Base-by-base conservation (phyloP, 441 rosid genomes). In the Arabidopsis lyrata region DNA sequence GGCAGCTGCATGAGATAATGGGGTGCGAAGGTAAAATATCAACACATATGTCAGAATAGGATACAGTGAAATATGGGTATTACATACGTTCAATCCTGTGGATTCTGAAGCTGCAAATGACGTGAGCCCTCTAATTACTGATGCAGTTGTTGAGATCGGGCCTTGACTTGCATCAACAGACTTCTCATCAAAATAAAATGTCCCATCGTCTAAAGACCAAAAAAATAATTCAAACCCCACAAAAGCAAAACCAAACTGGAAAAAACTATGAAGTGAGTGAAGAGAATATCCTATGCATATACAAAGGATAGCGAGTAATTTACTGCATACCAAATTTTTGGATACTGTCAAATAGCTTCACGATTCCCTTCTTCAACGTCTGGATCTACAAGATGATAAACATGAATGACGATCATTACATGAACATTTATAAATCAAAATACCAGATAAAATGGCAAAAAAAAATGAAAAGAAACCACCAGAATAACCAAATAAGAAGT, bases 121-220 rank as follows among this genome's bases (percentile, higher is more conserved):
- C 57, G 84, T 79, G 66, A 95, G 66, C 73, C 99, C 99, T 77
- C 85, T 86, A 63, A 93, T 86, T 80, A 90, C 95, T 74, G 97
- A 88, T 4, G 97, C 83, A 73, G 97, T 87, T 44, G 95, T 83
- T 76, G 96, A 78, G 73, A 95, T 85, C 11, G 93, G 88, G 77
- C 94, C 90, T 63, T 74, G 84, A 74, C 80, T 63, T 44, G 83
- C 83, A 70, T 76, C 83, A 78, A 81, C 83, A 80, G 81, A 58
- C 73, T 86, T 89, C 81, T 89, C 98, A 74, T 90, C 90, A 50
- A 95, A 95, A 85, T 86, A 95, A 77, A 81, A 85, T 65, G 90
- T 61, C 67, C 92, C 98, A 77, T 95, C 96, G 66, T 91, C 98
- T 93, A 62, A 57, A 66, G 11, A 65, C 63, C 65, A 65, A 60